Conservation (phyloP, 352 stramenopile genomes). For the Elongisporangium undulatum region DNA sequence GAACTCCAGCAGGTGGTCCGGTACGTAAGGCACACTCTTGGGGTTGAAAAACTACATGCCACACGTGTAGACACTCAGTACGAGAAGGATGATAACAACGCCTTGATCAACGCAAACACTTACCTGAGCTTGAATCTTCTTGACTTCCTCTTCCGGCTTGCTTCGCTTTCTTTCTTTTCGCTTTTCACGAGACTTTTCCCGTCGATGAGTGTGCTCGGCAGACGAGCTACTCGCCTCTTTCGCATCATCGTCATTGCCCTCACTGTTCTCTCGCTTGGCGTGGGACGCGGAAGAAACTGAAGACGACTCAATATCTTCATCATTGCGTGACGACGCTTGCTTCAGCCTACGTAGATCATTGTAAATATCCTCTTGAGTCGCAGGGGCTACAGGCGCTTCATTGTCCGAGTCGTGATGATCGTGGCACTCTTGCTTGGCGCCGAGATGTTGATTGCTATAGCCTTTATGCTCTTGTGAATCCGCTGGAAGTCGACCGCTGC, state of each 20-base stretch:
- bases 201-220: conserved; percentile 11
- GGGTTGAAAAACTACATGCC: conserved; percentile 68
- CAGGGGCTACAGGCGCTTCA: conserved; percentile 12
- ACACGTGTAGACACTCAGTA: not conserved
- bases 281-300: conserved; percentile 15
- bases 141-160: conserved; percentile 63
- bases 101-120: conserved; percentile 1
- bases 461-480: conserved; percentile 10
- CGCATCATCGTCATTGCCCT: conserved; percentile 21
- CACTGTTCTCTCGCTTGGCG: conserved; percentile 18
- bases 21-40: conserved; percentile 77
- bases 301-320: conserved; percentile 18
- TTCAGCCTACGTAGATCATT: conserved; percentile 57
- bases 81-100: not conserved
- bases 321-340: conserved; percentile 22
- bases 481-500: not conserved
- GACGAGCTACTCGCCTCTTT: conserved; percentile 20
- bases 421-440: conserved; percentile 1
- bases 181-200: conserved; percentile 42
- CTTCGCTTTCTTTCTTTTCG: conserved; percentile 46
- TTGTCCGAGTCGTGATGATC: conserved; percentile 10
- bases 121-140: conserved; percentile 62
- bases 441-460: conserved; percentile 13
- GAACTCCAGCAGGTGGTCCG: conserved; percentile 79
- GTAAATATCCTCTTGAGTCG: conserved; percentile 43